Evolutionary conservation across 208 protist species (phyloP).

Genomic region (Trichomonas gallinae): DNA sequence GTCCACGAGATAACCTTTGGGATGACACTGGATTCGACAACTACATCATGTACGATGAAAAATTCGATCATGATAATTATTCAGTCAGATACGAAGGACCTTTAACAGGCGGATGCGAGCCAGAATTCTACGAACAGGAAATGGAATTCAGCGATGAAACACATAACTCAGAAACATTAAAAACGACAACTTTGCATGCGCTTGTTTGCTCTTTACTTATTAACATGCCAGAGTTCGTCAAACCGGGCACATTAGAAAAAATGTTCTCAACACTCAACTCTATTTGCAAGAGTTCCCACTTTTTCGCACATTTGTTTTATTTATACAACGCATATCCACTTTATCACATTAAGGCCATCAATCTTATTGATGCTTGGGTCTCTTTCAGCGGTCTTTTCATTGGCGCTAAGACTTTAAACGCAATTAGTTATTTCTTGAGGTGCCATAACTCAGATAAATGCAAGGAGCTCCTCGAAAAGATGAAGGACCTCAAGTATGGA

Average conservation of each 20-base stretch:
- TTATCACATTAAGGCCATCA: neutral
- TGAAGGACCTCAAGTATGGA: neutral
- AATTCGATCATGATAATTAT: neutral
- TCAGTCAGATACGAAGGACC: neutral
- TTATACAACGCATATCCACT: neutral
- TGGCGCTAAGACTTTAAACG: neutral
- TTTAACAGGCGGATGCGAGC: neutral
- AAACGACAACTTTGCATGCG: neutral
- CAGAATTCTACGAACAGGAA: neutral
- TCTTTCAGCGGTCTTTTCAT: neutral
- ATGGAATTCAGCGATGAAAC: neutral
- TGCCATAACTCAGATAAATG: neutral
- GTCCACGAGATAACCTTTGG: neutral
- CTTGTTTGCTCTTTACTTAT: neutral
- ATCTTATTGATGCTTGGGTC: neutral
- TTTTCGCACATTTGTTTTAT: neutral
- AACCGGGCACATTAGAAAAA: too few species aligned
- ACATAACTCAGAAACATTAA: neutral
- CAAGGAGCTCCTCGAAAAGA: neutral
- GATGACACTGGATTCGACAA: neutral
- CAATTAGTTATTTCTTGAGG: neutral
- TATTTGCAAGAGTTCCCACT: neutral
- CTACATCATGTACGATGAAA: neutral
- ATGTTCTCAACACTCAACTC: neutral
- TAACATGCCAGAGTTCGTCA: neutral